phyloP scores from a whole-genome alignment of 176 grass and related monocot species.

The Tillandsia fasciculata region DNA sequence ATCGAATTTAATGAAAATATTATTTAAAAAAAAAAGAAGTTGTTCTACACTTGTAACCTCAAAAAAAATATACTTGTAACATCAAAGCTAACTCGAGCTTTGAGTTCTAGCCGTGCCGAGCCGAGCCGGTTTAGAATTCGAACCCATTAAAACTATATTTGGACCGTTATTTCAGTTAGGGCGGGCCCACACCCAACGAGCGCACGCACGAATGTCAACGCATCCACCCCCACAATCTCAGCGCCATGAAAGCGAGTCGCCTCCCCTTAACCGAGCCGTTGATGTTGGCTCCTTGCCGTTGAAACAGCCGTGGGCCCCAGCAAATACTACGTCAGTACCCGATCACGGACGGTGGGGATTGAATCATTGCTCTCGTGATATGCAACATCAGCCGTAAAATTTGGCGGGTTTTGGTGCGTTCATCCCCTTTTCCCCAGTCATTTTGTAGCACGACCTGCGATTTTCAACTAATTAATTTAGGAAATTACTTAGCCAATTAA shows the following conservation, averaged over 20 bases:
- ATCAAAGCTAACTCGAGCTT: too few relatives aligned
- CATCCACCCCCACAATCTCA: too few relatives aligned
- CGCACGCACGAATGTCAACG: too few relatives aligned
- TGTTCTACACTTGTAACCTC: too few relatives aligned
- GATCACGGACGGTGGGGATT: constrained; percentile 4
- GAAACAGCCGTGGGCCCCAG: neutral
- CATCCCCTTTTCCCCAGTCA: constrained; percentile 6
- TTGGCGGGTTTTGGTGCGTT: constrained; percentile 12
- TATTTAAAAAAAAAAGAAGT: too few relatives aligned
- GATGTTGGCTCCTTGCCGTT: constrained; percentile 11
- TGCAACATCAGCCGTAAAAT: constrained; percentile 16
- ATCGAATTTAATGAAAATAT: too few relatives aligned
- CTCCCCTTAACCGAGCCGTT: constrained; percentile 18
- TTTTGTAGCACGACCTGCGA: constrained; percentile 14
- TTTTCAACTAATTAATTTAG: neutral
- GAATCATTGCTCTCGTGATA: constrained; percentile 1
- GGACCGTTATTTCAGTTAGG: neutral
- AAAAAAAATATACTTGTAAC: too few relatives aligned
- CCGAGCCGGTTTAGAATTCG: too few relatives aligned
- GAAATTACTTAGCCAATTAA: too few relatives aligned
- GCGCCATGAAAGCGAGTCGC: neutral
- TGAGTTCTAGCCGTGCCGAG: too few relatives aligned
- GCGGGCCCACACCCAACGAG: neutral
- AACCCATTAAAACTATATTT: too few relatives aligned
- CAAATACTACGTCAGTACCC: neutral